Percentiles rank a stretch among this genome's conserved stretches.
Conservation (phyloP, 2,329 filamentous ascomycete species). For the Apiospora koreana region DNA sequence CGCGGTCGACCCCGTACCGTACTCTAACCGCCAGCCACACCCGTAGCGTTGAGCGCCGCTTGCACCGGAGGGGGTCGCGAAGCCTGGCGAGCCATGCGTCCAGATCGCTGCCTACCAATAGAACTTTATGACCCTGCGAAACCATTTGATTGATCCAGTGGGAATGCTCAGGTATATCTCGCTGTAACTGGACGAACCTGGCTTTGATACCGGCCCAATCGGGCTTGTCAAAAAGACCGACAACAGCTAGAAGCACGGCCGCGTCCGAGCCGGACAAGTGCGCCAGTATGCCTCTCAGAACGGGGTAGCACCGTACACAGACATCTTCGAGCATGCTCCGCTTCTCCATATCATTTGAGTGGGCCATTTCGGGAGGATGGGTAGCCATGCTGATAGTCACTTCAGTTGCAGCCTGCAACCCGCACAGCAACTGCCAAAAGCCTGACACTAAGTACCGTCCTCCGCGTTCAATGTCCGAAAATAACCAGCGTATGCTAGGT, state of each 20-base stretch:
- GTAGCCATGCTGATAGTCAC: background rate
- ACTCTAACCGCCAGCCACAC: background rate
- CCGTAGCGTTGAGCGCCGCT: background rate
- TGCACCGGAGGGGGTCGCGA: background rate
- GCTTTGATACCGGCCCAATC: background rate
- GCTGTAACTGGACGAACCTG: background rate
- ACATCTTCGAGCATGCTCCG: background rate
- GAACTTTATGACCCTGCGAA: background rate
- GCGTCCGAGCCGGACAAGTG: background rate
- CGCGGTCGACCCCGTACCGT: background rate
- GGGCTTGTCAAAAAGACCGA: background rate
- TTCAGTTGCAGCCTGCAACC: background rate
- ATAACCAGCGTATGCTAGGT: background rate
- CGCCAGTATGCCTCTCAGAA: background rate
- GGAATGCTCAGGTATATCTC: background rate
- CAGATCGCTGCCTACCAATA: background rate
- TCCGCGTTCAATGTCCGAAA: background rate
- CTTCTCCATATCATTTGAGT: background rate
- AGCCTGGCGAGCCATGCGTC: background rate
- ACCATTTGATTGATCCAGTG: background rate
- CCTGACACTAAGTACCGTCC: background rate
- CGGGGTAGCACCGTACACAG: background rate
- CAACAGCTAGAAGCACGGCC: background rate
- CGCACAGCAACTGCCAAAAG: background rate
- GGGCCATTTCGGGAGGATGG: background rate